Evolutionary conservation across 192 early-diverging fungal species (phyloP).

Genomic region (Piromyces finnis): DNA sequence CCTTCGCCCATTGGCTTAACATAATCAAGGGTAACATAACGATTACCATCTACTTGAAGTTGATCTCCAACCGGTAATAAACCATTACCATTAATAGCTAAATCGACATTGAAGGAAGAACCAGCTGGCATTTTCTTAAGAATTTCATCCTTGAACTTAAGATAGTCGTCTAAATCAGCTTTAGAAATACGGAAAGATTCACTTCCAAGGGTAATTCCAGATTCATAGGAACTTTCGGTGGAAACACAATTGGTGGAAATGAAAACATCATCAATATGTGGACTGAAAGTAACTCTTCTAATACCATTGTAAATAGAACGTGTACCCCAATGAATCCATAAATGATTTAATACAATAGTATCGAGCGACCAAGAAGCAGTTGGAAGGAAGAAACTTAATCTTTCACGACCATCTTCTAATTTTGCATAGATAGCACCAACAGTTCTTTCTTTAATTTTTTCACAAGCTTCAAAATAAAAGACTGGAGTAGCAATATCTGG

Average conservation of each 20-base stretch:
- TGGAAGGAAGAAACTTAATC: background rate
- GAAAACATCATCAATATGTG: background rate
- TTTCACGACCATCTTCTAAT: background rate
- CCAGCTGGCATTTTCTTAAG: background rate
- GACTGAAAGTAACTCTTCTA: background rate
- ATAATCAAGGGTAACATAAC: background rate
- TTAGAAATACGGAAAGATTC: background rate
- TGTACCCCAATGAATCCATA: background rate
- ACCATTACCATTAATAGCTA: background rate
- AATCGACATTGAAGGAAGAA: background rate
- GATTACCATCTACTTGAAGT: background rate
- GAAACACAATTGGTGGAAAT: background rate
- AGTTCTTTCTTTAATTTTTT: background rate
- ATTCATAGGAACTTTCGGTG: background rate
- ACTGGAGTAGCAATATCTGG: background rate
- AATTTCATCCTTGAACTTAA: background rate
- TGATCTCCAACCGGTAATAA: background rate
- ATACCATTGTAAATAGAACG: background rate
- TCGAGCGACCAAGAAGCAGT: background rate
- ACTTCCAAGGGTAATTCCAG: background rate
- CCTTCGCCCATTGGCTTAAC: background rate
- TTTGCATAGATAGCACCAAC: background rate
- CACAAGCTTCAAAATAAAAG: background rate
- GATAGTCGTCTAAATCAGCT: background rate
- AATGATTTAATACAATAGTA: background rate